Conservation (phyloP, 2,329 filamentous ascomycete species). For the Claviceps digitariae region DNA sequence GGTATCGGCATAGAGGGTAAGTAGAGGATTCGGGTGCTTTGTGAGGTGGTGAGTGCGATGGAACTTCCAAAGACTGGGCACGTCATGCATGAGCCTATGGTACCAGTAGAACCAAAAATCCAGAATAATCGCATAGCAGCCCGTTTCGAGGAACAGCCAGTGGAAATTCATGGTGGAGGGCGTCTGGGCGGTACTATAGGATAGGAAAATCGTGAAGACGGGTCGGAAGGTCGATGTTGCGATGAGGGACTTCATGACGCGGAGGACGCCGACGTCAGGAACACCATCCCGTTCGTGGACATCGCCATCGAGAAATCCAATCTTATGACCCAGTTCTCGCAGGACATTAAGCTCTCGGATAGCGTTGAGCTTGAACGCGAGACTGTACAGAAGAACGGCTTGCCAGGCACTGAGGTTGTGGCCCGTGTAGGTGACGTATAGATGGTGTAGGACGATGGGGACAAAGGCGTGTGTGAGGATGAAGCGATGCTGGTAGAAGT, state of each 20-base stretch:
- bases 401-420: conserved; percentile 4
- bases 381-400: conserved; percentile 4
- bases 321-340: conserved; percentile 1
- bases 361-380: conserved; percentile 4
- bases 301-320: conserved; percentile 5
- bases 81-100: conserved; percentile 6
- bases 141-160: conserved; percentile 1
- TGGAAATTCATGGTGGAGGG: conserved; percentile 1
- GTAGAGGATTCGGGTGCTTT: conserved; percentile 5
- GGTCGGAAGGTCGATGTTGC: conserved; percentile 3
- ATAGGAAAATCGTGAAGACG: conserved; percentile 3
- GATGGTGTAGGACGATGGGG: conserved; percentile 4
- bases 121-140: conserved; percentile 2
- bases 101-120: conserved; percentile 8
- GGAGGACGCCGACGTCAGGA: conserved; percentile 2
- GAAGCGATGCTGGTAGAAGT: conserved; percentile 5
- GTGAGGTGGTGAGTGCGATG: conserved; percentile 6
- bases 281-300: conserved; percentile 6
- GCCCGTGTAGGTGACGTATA: conserved; percentile 4
- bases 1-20: conserved; percentile 3
- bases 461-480: conserved; percentile 4
- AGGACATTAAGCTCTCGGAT: conserved; percentile 4
- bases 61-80: conserved; percentile 3
- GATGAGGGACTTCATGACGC: conserved; percentile 1
- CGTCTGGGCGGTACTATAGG: not conserved